Evolutionary conservation across 2,329 filamentous ascomycete genomes (phyloP).

Genomic region (Colletotrichum sp.): DNA sequence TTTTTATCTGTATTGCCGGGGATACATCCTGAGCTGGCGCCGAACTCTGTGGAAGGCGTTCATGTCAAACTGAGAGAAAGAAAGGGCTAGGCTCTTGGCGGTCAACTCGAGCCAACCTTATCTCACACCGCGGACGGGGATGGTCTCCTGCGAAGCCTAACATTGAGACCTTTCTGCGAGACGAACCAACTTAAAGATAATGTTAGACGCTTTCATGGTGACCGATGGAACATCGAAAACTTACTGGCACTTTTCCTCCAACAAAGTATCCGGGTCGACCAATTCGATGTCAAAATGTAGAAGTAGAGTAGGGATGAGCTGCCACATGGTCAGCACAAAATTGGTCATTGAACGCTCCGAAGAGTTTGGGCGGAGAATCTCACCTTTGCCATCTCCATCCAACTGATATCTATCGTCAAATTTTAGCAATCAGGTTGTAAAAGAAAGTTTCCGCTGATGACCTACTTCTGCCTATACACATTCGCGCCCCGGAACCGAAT

Average conservation of each 20-base stretch:
- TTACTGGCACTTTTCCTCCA: constrained; percentile 1
- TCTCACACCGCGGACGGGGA: not conserved
- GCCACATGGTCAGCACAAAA: not conserved
- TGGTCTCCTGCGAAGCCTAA: not conserved
- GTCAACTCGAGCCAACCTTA: not conserved
- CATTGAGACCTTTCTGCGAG: not conserved
- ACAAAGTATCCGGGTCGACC: not conserved
- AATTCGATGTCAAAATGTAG: constrained; percentile 8
- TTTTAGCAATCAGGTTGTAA: not conserved
- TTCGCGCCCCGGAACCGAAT: not conserved
- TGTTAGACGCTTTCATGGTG: not conserved
- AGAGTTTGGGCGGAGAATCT: not conserved
- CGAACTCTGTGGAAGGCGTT: not conserved
- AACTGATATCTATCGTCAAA: not conserved
- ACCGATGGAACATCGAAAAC: not conserved
- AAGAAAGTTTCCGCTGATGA: not conserved
- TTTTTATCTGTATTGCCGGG: not conserved
- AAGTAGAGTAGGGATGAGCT: constrained; percentile 3
- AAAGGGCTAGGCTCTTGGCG: not conserved
- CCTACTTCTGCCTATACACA: not conserved
- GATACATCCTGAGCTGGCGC: not conserved
- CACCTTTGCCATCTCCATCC: constrained; percentile 17
- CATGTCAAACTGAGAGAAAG: not conserved
- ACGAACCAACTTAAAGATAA: not conserved
- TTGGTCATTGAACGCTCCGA: rapidly evolving